These are phyloP conservation scores for Melanomma pulvis-pyrius DNA, from an alignment of 495 filamentous ascomycete genomes.

Conservation along the genomic window DNA sequence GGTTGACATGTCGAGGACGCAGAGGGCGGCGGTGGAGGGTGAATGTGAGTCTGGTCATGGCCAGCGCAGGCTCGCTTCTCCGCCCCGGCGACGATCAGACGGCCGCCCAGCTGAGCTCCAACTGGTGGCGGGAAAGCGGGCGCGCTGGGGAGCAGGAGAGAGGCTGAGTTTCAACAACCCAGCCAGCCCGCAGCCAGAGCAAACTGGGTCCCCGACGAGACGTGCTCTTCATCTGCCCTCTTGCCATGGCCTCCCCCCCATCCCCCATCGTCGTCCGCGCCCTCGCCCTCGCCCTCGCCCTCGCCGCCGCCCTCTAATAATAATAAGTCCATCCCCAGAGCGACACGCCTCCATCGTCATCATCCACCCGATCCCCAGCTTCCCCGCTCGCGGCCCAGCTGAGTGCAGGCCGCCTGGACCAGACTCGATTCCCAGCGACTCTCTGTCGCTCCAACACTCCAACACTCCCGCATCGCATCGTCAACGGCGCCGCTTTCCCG, in stretches of 20 bases:
- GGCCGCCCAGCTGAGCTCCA: neutral
- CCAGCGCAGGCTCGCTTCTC: neutral
- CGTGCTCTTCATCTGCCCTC: neutral
- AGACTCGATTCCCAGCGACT: neutral
- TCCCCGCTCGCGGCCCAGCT: neutral
- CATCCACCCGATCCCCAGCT: neutral
- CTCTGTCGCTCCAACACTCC: neutral
- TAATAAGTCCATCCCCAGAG: no score
- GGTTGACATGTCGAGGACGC: neutral
- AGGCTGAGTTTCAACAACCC: constrained; percentile 4
- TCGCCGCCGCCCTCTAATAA: neutral
- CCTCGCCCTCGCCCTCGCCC: neutral
- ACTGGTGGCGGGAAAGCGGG: neutral
- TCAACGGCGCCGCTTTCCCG: neutral
- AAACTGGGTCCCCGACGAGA: neutral
- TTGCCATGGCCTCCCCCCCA: neutral
- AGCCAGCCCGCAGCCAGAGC: neutral
- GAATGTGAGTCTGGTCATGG: neutral
- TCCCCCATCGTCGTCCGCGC: neutral
- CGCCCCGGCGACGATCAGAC: neutral
- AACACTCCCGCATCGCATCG: neutral
- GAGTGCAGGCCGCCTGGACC: no score
- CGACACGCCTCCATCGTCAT: neutral
- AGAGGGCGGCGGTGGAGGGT: neutral
- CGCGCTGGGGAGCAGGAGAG: neutral